Evolutionary conservation across 2,329 filamentous ascomycete species (phyloP), one percentile per base, ranked within the genome.

Genomic region (Pseudomassariella vexata): DNA sequence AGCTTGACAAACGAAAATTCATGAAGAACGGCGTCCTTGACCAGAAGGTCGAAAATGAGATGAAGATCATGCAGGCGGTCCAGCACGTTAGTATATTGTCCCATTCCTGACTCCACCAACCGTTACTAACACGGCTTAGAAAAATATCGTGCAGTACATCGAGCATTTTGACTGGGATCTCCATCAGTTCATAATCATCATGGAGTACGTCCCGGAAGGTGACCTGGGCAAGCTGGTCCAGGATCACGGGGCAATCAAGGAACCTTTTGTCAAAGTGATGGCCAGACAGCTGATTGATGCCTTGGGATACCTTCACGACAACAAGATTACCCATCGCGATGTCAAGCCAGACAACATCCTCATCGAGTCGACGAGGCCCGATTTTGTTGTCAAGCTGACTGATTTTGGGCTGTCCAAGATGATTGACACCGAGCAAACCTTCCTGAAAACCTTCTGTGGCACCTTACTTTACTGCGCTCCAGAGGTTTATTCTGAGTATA

Each of bases 291-390:
- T 96, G 21, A 63, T 95, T 25, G 76, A 82, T 45, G 90, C 90
- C 2, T 65, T 98, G 32, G 79, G 78, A 19, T 95, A 98, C 55
- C 68, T 98, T 7, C 92, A 98, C 56, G 67, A 71, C 32, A 82
- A 84, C 48, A 87, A 83, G 51, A 95, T 98, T 47, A 96, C 90
- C 0, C 92, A 98, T 60, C 83, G 92, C n/a, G 92, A 98, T 57
- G 88, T 98, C 52, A 98, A 98, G 55, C 92, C 92, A 0, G 92
- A 98, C 65, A 98, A 98, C 50, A 95, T 98, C 39, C 69, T 98
- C 24, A 85, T 96, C 44, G 70, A 79, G 9, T 81, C 78, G 1
- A 55, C 76, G 8, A 66, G 81, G 5, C 88, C 89, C 11, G 28
- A 30, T 0, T 75, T 95, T 29, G 68, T 76, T 10, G 82, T 96